Evolutionary conservation across 768 basidiomycete genomes (phyloP), one percentile per base, ranked within the genome.

Genomic region (Hydnomerulius pinastri): DNA sequence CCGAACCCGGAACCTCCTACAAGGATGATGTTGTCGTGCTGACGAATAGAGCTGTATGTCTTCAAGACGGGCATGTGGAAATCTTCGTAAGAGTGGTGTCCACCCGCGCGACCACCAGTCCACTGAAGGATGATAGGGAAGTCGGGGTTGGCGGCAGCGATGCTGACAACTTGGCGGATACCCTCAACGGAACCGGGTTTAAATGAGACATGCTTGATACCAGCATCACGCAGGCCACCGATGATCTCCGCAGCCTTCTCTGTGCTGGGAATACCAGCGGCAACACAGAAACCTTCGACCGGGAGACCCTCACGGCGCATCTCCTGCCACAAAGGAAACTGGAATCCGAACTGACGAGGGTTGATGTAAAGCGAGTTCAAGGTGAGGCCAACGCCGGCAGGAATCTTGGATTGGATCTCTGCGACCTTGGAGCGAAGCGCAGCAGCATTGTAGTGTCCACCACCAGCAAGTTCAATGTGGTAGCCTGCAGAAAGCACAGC

Each of bases 191-290:
- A 97, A 53, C 97, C 96, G 20, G 97, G 97, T 77, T 99, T 99
- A 84, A 98, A 97, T 0, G 94, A 81, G 55, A 99, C 85, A 66
- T 99, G 97, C 71, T 89, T 91, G 70, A 98, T 96, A 20, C 96
- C 96, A 43, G 90, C 88, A 27, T 67, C 72, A 59, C 80, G 81
- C 41, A 99, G 74, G 3, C 86, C 91, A 12, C 77, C 82, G 57
- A 98, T 97, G 71, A 99, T 98, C 71, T 98, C 96, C 38, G 86
- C 86, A 2, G 96, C 95, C 72, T 98, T 99, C 73, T 98, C 97
- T 2, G 92, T 92, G 59, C 82, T 90, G 8, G 97, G 97, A 59
- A 99, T 91, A 63, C 96, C 97, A 39, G 97, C 97, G 33, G 96
- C 97, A 51, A 98, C 92, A 66, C 95, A 98, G 73, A 99, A 96